A percentile compares a stretch with the other conserved stretches of the same genome.
These are phyloP conservation scores for Podosphaera leucotricha DNA, from an alignment of 2,329 filamentous ascomycete species.

Conservation along the genomic window DNA sequence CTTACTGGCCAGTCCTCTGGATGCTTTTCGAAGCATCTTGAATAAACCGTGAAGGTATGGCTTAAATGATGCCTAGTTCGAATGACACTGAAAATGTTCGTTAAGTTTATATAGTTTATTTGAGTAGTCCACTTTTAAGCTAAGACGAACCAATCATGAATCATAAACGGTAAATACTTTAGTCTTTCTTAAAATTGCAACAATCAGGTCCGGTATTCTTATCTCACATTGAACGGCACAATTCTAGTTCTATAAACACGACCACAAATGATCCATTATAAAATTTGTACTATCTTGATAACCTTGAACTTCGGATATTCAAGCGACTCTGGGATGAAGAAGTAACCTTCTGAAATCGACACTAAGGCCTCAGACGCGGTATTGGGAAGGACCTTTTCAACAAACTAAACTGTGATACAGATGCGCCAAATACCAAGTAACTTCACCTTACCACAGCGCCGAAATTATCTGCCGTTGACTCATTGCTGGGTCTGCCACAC, in stretches of 20 bases:
- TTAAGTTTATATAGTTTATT: too few relatives aligned
- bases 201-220: not conserved
- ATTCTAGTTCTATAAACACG: not conserved
- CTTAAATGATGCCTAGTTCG: not conserved
- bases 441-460: not conserved
- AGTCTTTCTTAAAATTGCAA: not conserved
- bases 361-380: not conserved
- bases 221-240: not conserved
- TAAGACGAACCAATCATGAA: not conserved
- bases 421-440: not conserved
- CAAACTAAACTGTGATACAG: not conserved
- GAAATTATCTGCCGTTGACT: not conserved
- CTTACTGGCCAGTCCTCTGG: constrained; percentile 25
- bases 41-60: not conserved
- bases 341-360: not conserved
- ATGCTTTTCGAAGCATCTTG: constrained; percentile 27
- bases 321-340: not conserved
- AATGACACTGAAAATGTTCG: too few relatives aligned
- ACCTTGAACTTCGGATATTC: not conserved
- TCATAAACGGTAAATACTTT: not conserved
- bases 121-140: not conserved
- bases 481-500: not conserved
- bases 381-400: not conserved
- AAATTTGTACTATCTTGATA: too few relatives aligned
- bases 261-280: not conserved